A percentile compares a stretch with the other conserved stretches of the same genome.
phyloP scores from a whole-genome alignment of 169 alveolate species.

The Condylostoma magnum region DNA sequence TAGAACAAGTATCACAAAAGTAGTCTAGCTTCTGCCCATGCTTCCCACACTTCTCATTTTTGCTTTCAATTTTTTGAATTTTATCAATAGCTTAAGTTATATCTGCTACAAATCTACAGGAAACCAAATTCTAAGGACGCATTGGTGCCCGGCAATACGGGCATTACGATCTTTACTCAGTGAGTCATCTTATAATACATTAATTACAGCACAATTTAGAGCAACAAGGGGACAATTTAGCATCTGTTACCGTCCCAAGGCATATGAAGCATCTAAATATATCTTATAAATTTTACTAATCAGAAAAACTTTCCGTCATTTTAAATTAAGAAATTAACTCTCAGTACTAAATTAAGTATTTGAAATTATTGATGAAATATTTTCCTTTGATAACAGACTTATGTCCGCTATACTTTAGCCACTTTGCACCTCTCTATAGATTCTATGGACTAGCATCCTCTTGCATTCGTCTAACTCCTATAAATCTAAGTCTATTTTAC shows the following conservation, averaged over 20 bases:
- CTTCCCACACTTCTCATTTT: conserved; percentile 44
- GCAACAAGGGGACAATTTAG: conserved; percentile 83
- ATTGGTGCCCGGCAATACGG: conserved; percentile 78
- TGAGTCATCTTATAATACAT: conserved; percentile 78
- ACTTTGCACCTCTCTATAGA: not conserved
- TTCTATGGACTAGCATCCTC: not conserved
- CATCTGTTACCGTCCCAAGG: conserved; percentile 53
- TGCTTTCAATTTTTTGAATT: not conserved
- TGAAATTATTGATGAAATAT: too few relatives aligned
- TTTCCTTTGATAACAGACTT: too few relatives aligned
- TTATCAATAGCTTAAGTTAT: conserved; percentile 7
- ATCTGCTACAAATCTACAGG: conserved; percentile 69
- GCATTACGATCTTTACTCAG: conserved; percentile 68
- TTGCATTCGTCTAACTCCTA: conserved; percentile 25
- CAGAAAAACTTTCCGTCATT: too few relatives aligned
- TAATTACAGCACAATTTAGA: conserved; percentile 77
- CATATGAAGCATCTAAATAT: conserved; percentile 80
- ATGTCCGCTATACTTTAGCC: too few relatives aligned
- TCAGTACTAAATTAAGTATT: too few relatives aligned
- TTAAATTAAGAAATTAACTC: too few relatives aligned
- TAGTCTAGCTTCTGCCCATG: conserved; percentile 67
- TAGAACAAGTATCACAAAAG: conserved; percentile 73
- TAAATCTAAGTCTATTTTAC: not conserved
- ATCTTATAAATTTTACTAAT: conserved; percentile 55
- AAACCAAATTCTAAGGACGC: conserved; percentile 61